A percentile compares a stretch with the other conserved stretches of the same genome.
Conservation (phyloP, 257 asterid species). For the Capsicum rhomboideum region DNA sequence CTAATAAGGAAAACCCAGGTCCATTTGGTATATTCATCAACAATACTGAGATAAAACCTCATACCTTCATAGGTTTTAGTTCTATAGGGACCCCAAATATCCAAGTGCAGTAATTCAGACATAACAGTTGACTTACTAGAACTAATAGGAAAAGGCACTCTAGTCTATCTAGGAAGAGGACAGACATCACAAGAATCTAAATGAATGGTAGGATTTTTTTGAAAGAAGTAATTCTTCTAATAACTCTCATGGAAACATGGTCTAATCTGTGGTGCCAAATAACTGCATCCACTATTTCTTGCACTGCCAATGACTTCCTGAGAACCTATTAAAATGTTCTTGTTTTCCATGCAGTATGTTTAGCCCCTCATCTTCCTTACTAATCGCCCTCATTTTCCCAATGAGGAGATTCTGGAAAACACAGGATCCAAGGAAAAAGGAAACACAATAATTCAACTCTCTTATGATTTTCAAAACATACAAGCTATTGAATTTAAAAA, state of each 20-base stretch:
- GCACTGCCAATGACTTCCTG: neutral
- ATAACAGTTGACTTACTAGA: no score
- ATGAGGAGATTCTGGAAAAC: no score
- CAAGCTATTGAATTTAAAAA: no score
- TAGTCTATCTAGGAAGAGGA: neutral
- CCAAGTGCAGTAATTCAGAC: no score
- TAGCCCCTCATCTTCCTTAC: neutral
- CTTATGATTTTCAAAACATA: no score
- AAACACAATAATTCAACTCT: no score
- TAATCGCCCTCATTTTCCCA: no score
- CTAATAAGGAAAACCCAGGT: neutral
- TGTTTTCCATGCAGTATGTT: no score
- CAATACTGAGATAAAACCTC: neutral
- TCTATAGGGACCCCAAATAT: neutral
- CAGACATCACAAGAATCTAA: neutral
- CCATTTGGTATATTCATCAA: neutral
- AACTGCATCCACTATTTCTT: neutral
- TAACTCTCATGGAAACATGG: neutral
- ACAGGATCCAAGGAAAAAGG: no score
- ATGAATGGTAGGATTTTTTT: neutral
- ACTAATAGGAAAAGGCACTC: neutral
- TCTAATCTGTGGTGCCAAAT: neutral
- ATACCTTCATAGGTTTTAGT: neutral
- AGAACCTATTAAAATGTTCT: neutral
- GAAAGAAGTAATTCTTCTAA: no score